Conservation (phyloP, 2,329 filamentous ascomycete species). For the Botrytis fabae region DNA sequence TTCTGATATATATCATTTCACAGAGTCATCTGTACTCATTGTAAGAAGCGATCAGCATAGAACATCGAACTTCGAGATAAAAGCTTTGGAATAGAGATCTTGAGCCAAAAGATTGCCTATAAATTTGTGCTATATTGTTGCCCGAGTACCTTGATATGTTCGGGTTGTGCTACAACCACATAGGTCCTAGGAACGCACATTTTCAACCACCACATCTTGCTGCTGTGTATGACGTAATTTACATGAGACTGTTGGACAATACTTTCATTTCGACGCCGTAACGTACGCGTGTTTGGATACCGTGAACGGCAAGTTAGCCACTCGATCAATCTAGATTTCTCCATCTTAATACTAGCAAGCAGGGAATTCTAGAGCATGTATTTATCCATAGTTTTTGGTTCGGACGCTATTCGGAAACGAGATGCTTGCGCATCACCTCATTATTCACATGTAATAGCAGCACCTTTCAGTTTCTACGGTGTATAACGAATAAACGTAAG, state of each 20-base stretch:
- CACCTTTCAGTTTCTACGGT: background rate
- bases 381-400: background rate
- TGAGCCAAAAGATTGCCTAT: background rate
- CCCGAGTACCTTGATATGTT: background rate
- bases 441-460: slow-evolving; percentile 11
- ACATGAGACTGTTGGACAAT: background rate
- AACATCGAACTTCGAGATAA: background rate
- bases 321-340: background rate
- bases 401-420: background rate
- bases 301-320: background rate
- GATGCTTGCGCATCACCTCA: background rate
- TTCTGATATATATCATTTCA: too few species aligned
- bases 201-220: background rate
- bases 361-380: background rate
- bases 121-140: background rate
- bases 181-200: background rate
- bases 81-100: background rate
- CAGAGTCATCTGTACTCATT: background rate
- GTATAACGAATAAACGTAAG: slow-evolving; percentile 7
- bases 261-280: background rate
- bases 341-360: background rate
- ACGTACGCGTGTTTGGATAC: background rate
- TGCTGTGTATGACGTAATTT: background rate
- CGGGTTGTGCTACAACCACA: background rate
- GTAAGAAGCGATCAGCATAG: background rate